These are phyloP conservation scores for Trichoderma atrobrunneum DNA, from an alignment of 2,329 filamentous ascomycete species.

Conservation along the genomic window DNA sequence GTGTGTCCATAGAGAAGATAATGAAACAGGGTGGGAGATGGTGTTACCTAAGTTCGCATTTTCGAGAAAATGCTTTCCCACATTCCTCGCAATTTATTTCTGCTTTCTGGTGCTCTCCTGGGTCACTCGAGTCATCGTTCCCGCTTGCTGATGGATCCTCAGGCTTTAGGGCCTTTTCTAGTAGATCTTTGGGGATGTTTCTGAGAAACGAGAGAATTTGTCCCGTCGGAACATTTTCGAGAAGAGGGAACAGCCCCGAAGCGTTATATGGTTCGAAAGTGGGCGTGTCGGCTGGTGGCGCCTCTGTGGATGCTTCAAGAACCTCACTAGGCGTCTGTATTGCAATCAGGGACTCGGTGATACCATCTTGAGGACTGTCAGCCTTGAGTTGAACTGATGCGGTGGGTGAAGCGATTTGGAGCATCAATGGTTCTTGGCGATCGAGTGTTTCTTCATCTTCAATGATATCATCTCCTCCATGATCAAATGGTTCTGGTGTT, in stretches of 20 bases:
- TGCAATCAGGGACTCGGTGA: background rate
- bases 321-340: background rate
- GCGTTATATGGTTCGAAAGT: background rate
- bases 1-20: background rate
- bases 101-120: background rate
- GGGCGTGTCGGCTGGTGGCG: background rate
- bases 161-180: conserved; percentile 33
- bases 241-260: background rate
- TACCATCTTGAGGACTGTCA: background rate
- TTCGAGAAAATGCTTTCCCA: conserved; percentile 46
- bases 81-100: conserved; percentile 40
- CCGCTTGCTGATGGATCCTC: conserved; percentile 19
- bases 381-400: background rate
- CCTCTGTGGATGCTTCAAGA: background rate
- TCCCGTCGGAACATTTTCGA: background rate
- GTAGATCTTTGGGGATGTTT: conserved; percentile 31
- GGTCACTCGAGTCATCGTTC: conserved; percentile 12
- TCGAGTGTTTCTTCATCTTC: background rate
- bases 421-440: background rate
- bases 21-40: background rate
- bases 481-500: background rate
- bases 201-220: background rate
- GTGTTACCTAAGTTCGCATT: conserved; percentile 57
- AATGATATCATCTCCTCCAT: background rate
- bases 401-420: background rate